Percentiles rank a stretch among this genome's conserved stretches.
Conservation (phyloP, 257 asterid species). For the Coffea eugenioides region DNA sequence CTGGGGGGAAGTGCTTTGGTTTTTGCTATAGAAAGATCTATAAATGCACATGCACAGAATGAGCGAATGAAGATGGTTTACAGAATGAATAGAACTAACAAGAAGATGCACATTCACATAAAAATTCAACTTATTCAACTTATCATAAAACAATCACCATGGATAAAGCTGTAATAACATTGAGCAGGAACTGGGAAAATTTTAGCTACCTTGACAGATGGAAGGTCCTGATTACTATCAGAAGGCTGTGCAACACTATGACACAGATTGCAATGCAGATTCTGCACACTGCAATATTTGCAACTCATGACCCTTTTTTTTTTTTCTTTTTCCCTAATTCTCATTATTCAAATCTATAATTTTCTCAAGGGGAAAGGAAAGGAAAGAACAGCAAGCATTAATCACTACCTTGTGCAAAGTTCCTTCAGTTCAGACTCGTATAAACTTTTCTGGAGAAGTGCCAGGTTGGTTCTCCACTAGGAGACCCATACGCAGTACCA, state of each 20-base stretch:
- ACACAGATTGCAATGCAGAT: constrained; percentile 75
- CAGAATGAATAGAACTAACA: not conserved
- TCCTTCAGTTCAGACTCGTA: constrained; percentile 48
- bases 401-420: constrained; percentile 68
- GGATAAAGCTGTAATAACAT: not conserved
- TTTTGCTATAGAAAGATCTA: too few relatives aligned
- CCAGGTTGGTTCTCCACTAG: constrained; percentile 62
- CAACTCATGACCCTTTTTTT: not conserved
- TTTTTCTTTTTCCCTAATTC: not conserved
- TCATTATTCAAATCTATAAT: constrained; percentile 16
- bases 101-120: not conserved
- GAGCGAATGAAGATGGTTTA: not conserved
- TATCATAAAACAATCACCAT: not conserved
- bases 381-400: not conserved
- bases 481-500: constrained; percentile 53
- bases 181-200: not conserved
- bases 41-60: too few relatives aligned
- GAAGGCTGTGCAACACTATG: constrained; percentile 46
- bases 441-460: constrained; percentile 88
- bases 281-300: constrained; percentile 77
- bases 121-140: not conserved
- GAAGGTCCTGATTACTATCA: constrained; percentile 28
- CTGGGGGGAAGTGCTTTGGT: too few relatives aligned
- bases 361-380: not conserved
- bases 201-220: constrained; percentile 49